Base-by-base conservation (phyloP, 176 grass and related monocot genomes). In the Tillandsia fasciculata region DNA sequence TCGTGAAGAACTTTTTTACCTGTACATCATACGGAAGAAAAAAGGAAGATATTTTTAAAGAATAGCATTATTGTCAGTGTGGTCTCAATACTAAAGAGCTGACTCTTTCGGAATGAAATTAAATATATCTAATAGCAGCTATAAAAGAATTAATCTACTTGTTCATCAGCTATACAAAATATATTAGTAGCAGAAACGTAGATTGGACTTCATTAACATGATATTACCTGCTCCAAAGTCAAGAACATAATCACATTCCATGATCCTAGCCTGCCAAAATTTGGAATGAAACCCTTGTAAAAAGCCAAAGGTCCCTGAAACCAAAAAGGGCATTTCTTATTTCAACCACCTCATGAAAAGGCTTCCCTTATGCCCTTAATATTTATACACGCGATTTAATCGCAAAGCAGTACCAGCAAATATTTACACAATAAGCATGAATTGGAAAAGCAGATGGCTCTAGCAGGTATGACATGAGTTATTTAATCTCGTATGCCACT, bases 181-280 rank as follows among this genome's bases (percentile, higher is more conserved):
- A 58, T 13, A 17, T 8, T 17, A 15, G n/a, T 18, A 59, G 54
- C 14, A 59, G 54, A 59, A 59, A 9, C 54, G 20, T 59, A 20
- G 22, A 20, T 3, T 59, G 33, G 33, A 59, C 12, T 59, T 18
- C 20, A 8, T 9, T 59, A 59, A 59, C 54, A 59, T 1, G 20
- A 52, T 66, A 51, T 71, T 87, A 96, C 91, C 91, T 96, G 91
- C 72, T 96, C 91, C 56, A 96, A 48, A 70, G 79, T 86, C 68
- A 96, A 84, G 78, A 96, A 96, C 91, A 96, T 96, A 83, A 91
- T 96, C 76, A 91, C 91, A 77, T 91, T 96, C 91, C 91, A 96
- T 63, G 87, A 91, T 48, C 91, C 91, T 59, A 96, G 73, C 24
- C 91, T 77, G 66, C 83, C 86, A 57, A 96, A 86, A 74, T 96